Conservation (phyloP, 148 eudicot genomes). For the Nepenthes gracilis region DNA sequence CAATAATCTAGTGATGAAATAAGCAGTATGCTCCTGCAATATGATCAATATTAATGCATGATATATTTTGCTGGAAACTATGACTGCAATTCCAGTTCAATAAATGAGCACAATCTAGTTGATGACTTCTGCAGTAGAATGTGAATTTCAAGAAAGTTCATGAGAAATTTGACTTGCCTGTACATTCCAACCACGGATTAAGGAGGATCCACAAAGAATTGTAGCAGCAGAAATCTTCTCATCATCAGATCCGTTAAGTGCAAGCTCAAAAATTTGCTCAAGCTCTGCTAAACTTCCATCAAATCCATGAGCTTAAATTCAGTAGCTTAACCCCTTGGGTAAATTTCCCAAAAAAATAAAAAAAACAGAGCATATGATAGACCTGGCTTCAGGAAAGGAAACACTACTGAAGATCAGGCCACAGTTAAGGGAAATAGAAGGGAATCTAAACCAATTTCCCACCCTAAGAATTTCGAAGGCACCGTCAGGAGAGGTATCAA, state of each 20-base stretch:
- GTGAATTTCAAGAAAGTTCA: background rate
- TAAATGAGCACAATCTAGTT: background rate
- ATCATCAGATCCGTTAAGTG: constrained; percentile 71
- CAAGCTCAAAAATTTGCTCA: constrained; percentile 77
- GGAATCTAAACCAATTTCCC: no score
- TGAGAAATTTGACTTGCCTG: constrained; percentile 39
- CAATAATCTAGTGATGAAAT: constrained; percentile 68
- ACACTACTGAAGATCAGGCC: constrained; percentile 24
- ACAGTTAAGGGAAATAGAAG: background rate
- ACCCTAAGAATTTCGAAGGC: no score
- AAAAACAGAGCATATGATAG: constrained; percentile 19
- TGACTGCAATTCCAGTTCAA: background rate
- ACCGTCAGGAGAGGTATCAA: no score
- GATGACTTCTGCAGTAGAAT: background rate
- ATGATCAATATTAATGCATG: background rate
- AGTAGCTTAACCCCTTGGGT: constrained; percentile 50
- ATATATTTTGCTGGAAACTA: background rate
- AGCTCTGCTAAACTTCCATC: constrained; percentile 99
- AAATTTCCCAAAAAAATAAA: constrained; percentile 13
- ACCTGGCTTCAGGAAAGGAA: constrained; percentile 33
- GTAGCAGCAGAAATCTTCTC: constrained; percentile 81
- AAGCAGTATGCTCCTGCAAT: constrained; percentile 77
- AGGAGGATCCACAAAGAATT: constrained; percentile 83
- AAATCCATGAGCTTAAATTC: constrained; percentile 80
- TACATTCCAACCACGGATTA: constrained; percentile 77